These are phyloP conservation scores for Microbotryum lychnidis-dioicae DNA, from an alignment of 1,284 basidiomycete genomes.

Conservation along the genomic window DNA sequence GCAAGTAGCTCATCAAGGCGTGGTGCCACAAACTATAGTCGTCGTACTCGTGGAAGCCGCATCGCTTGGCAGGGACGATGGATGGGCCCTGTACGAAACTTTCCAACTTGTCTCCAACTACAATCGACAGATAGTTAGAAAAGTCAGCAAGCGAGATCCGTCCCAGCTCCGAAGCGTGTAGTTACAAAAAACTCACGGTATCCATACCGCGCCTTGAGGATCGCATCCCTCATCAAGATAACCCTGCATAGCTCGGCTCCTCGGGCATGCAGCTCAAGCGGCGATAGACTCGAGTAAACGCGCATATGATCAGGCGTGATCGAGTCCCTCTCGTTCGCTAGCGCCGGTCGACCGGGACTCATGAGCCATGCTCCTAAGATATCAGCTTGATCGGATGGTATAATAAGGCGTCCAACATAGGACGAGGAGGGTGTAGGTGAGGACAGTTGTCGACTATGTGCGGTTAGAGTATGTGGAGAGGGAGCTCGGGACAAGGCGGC, in stretches of 20 bases:
- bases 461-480: slow-evolving; percentile 6
- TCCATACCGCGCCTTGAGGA: slow-evolving; percentile 1
- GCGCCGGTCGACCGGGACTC: slow-evolving; percentile 7
- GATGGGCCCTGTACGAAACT: slow-evolving; percentile 13
- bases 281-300: slow-evolving; percentile 23
- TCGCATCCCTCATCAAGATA: slow-evolving; percentile 12
- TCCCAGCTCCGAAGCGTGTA: too few species aligned
- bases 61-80: slow-evolving; percentile 9
- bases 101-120: slow-evolving; percentile 17
- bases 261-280: slow-evolving; percentile 23
- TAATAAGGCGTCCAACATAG: slow-evolving; percentile 17
- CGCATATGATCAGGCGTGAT: slow-evolving; percentile 28
- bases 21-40: slow-evolving; percentile 24
- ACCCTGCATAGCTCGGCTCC: slow-evolving; percentile 25
- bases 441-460: slow-evolving; percentile 9
- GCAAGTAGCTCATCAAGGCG: slow-evolving; percentile 22
- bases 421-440: neutral
- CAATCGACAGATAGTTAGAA: neutral
- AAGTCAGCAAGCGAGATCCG: neutral
- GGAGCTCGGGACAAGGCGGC: slow-evolving; percentile 12
- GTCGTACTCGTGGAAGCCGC: slow-evolving; percentile 17
- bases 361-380: slow-evolving; percentile 17
- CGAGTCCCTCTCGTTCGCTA: slow-evolving; percentile 7
- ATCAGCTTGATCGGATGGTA: slow-evolving; percentile 16
- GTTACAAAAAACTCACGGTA: slow-evolving; percentile 2